These are phyloP conservation scores for Neurospora sp. DNA, from an alignment of 495 filamentous ascomycete genomes.

Conservation along the genomic window DNA sequence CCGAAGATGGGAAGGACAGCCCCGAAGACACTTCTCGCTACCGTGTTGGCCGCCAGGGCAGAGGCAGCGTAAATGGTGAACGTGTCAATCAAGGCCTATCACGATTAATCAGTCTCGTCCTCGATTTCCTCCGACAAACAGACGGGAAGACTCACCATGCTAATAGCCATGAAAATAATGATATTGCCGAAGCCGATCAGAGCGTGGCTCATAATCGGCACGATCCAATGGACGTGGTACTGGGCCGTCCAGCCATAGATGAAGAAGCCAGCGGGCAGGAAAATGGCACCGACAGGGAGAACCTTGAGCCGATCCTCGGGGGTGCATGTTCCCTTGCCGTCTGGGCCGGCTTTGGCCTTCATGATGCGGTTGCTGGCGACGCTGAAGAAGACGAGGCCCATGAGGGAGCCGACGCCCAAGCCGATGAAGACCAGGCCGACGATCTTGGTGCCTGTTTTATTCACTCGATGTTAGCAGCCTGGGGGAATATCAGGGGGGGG, in stretches of 20 bases:
- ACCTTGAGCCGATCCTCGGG: slow-evolving; percentile 45
- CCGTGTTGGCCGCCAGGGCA: slow-evolving; percentile 43
- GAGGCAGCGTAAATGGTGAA: slow-evolving; percentile 54
- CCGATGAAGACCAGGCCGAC: slow-evolving; percentile 33
- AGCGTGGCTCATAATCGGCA: slow-evolving; percentile 11
- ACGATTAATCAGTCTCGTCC: neutral
- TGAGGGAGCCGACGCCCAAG: slow-evolving; percentile 27
- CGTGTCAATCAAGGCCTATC: slow-evolving; percentile 40
- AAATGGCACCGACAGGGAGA: slow-evolving; percentile 34
- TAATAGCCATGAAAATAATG: slow-evolving; percentile 27
- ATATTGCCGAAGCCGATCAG: neutral
- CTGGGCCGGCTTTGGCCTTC: slow-evolving; percentile 18
- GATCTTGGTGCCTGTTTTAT: neutral
- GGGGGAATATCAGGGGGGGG: no score
- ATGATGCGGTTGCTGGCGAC: slow-evolving; percentile 23
- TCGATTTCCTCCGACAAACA: slow-evolving; percentile 1
- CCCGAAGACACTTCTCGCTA: slow-evolving; percentile 43
- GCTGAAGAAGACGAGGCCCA: slow-evolving; percentile 25
- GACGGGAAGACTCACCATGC: slow-evolving; percentile 19
- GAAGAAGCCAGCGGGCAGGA: slow-evolving; percentile 41
- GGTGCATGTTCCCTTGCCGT: slow-evolving; percentile 16
- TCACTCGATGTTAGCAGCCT: neutral
- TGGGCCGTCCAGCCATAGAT: slow-evolving; percentile 53
- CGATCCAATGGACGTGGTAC: slow-evolving; percentile 58
- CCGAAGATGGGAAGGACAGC: slow-evolving; percentile 50